These are phyloP conservation scores for Saturnispora sanitii DNA, from an alignment of 805 yeast genomes.

Conservation along the genomic window DNA sequence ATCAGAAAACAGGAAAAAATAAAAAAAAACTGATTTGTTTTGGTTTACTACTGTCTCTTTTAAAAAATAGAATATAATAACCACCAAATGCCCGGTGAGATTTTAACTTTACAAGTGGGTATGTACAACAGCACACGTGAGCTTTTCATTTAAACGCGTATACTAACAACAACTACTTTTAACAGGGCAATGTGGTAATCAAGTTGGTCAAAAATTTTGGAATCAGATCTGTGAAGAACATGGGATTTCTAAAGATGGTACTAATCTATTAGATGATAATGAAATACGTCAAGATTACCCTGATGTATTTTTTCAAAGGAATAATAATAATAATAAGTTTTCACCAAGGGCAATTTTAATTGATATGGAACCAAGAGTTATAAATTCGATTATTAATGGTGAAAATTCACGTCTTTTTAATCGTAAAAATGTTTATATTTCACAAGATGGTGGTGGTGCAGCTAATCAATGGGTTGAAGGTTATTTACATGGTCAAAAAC, in stretches of 20 bases:
- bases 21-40: not conserved
- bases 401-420: constrained; percentile 46
- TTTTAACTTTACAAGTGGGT: constrained; percentile 59
- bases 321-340: constrained; percentile 61
- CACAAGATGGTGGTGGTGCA: constrained; percentile 84
- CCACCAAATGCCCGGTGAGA: constrained; percentile 44
- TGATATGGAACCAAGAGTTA: constrained; percentile 87
- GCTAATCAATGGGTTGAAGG: constrained; percentile 97
- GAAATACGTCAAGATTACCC: constrained; percentile 54
- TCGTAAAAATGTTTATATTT: constrained; percentile 69
- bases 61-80: too few relatives aligned
- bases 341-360: constrained; percentile 82
- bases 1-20: not conserved
- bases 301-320: constrained; percentile 70
- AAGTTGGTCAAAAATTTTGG: constrained; percentile 91
- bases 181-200: constrained; percentile 92
- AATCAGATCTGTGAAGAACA: constrained; percentile 79
- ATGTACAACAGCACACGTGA: constrained; percentile 11
- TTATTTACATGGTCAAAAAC: constrained; percentile 57
- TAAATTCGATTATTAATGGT: constrained; percentile 40
- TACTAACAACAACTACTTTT: constrained; percentile 10
- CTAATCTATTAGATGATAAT: constrained; percentile 27
- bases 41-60: too few relatives aligned
- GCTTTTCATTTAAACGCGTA: not conserved
- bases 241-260: constrained; percentile 37